Base-by-base conservation (phyloP, 768 basidiomycete species). In the Omphalotus guepiniiformis region DNA sequence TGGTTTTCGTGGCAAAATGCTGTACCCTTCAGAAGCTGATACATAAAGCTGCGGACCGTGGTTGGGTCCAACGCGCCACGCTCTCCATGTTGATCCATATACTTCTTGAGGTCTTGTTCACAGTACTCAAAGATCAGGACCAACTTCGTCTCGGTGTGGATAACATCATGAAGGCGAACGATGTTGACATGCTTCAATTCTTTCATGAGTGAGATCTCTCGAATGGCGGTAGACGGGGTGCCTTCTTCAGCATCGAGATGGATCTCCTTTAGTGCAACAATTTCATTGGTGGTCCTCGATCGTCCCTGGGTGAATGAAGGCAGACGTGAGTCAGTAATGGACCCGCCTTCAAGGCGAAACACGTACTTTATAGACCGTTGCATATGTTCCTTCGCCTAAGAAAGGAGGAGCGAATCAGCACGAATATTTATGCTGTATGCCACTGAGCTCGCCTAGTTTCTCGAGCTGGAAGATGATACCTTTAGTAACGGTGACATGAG, bases 171-270 rank as follows among this genome's bases (percentile, higher is more conserved):
- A 16, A 99, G 80, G 59, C 96, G 84, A 62, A 99, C 92, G 62
- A 99, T 95, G 71, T 99, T 99, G 73, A 91, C 84, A 59, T 99
- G 96, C 67, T 96, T 96, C 60, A 99, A 84, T 64, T 99, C 96
- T 66, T 99, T 98, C 94, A 98, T 97, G 55, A 98, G 79, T 34
- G 91, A 94, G 59, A 99, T 98, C 75, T 99, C 96, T 39, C 96
- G 86, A 64, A 99, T 99, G 46, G 96, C 96, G 12, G 96, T 99
- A 38, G 90, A 93, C 26, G 96, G 96, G 0, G 96, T 99, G 27
- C 96, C 96, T 70, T 99, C 96, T 68, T 99, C 96, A 4, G 96
- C 90, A 72, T 99, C 96, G 51, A 99, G 87, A 61, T 98, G 94
- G 54, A 99, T 99, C 72, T 99, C 96, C 67, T 99, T 99, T 48